These are phyloP conservation scores for Coemansia sp. DNA, from an alignment of 192 early-diverging fungal genomes.

Conservation along the genomic window DNA sequence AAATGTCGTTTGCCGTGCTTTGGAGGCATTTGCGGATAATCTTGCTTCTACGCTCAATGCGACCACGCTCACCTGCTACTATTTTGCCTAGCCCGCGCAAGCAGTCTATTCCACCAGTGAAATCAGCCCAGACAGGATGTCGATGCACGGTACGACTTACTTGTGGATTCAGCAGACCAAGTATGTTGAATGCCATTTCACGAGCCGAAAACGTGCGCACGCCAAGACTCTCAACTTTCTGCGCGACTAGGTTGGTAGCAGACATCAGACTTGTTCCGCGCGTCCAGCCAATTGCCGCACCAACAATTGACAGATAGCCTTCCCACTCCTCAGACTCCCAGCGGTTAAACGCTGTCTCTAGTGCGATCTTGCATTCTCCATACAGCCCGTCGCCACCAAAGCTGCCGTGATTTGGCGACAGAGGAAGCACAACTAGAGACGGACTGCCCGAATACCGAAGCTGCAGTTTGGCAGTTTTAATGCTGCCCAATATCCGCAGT, in stretches of 20 bases:
- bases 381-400: slow-evolving; percentile 92
- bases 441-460: slow-evolving; percentile 68
- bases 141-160: slow-evolving; percentile 67
- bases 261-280: slow-evolving; percentile 94
- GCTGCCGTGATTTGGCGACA: slow-evolving; percentile 94
- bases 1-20: not conserved
- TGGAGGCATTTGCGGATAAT: not conserved
- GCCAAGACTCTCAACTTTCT: slow-evolving; percentile 80
- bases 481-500: slow-evolving; percentile 76
- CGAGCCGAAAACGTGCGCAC: slow-evolving; percentile 85
- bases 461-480: slow-evolving; percentile 79
- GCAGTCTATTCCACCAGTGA: slow-evolving; percentile 80
- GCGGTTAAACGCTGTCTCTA: slow-evolving; percentile 87
- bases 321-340: slow-evolving; percentile 91
- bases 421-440: slow-evolving; percentile 80
- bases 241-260: slow-evolving; percentile 79
- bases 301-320: slow-evolving; percentile 80
- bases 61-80: not conserved
- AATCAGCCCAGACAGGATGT: slow-evolving; percentile 84
- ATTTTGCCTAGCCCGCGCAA: slow-evolving; percentile 20
- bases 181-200: slow-evolving; percentile 94
- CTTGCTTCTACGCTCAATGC: not conserved
- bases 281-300: slow-evolving; percentile 94
- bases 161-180: slow-evolving; percentile 76
- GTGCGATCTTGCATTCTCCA: slow-evolving; percentile 86